Evolutionary conservation across 176 grass and related monocot genomes (phyloP).

Genomic region (Rhipidocladum racemiflorum): DNA sequence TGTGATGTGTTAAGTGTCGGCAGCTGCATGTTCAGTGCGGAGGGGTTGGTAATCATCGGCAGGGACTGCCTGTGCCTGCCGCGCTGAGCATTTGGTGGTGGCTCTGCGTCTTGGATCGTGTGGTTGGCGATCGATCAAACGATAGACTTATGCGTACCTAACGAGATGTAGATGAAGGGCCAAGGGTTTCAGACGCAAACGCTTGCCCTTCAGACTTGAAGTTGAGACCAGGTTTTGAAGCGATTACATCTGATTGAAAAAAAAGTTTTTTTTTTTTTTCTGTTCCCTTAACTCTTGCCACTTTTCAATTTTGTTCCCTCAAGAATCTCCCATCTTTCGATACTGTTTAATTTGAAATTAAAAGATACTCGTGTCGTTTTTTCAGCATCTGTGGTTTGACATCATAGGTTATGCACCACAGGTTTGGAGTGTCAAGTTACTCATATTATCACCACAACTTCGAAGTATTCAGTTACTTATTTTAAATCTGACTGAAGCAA

Average conservation of each 20-base stretch:
- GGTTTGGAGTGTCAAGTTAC: background rate
- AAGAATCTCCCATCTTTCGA: no score
- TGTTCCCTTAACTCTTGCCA: no score
- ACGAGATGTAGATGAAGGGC: background rate
- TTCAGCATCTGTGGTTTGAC: constrained; percentile 9
- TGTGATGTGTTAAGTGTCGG: background rate
- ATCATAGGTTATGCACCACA: background rate
- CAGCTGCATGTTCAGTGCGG: background rate
- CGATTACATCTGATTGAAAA: background rate
- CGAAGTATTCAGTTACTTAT: background rate
- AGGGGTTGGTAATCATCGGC: background rate
- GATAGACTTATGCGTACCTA: background rate
- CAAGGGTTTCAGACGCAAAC: background rate
- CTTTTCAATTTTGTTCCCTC: no score
- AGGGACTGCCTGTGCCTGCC: background rate
- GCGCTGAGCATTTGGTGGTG: background rate
- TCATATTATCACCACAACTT: background rate
- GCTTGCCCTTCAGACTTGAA: background rate
- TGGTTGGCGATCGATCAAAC: background rate
- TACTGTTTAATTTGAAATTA: background rate
- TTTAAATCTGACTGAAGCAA: constrained; percentile 69
- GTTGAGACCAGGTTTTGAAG: background rate
- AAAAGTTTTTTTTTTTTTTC: no score
- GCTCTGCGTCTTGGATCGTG: background rate
- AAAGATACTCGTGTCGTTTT: background rate